Evolutionary conservation across 345 rosid genomes (phyloP).

Genomic region (Rhodomyrtus tomentosa): DNA sequence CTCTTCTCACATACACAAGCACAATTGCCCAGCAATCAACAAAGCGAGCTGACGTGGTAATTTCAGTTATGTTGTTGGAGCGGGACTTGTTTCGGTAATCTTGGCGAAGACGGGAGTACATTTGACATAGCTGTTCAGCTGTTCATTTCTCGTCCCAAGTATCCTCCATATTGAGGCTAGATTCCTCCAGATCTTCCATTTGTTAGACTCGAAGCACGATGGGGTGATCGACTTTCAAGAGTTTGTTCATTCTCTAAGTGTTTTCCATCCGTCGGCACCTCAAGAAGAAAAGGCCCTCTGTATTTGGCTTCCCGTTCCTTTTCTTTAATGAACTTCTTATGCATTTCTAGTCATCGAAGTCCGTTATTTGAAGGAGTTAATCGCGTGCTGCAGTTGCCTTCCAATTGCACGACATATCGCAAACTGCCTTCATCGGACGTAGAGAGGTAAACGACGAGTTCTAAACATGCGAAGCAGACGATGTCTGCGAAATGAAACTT

Average conservation of each 20-base stretch:
- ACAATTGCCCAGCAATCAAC: neutral
- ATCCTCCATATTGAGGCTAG: neutral
- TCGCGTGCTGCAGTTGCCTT: conserved; percentile 33
- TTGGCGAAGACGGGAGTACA: neutral
- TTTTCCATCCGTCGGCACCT: conserved; percentile 64
- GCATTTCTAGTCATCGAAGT: neutral
- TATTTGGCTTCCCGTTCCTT: conserved; percentile 9
- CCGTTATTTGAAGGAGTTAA: neutral
- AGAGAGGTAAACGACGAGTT: conserved; percentile 25
- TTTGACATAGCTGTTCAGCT: neutral
- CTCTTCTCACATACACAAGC: neutral
- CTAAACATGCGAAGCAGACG: neutral
- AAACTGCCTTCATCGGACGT: conserved; percentile 52
- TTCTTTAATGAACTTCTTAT: neutral
- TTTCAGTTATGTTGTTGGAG: neutral
- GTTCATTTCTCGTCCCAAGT: neutral
- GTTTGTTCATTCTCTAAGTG: conserved; percentile 51
- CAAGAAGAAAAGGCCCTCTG: conserved; percentile 41
- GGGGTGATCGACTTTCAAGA: conserved; percentile 61
- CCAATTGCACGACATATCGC: conserved; percentile 36
- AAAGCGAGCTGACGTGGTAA: neutral
- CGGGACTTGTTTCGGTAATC: neutral
- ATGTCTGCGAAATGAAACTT: neutral
- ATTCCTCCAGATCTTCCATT: conserved; percentile 31
- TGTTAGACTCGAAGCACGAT: conserved; percentile 52